A percentile compares a stretch with the other conserved stretches of the same genome.
These are phyloP conservation scores for Paraphysoderma sedebokerense DNA, from an alignment of 371 early-diverging fungal genomes.

Conservation along the genomic window DNA sequence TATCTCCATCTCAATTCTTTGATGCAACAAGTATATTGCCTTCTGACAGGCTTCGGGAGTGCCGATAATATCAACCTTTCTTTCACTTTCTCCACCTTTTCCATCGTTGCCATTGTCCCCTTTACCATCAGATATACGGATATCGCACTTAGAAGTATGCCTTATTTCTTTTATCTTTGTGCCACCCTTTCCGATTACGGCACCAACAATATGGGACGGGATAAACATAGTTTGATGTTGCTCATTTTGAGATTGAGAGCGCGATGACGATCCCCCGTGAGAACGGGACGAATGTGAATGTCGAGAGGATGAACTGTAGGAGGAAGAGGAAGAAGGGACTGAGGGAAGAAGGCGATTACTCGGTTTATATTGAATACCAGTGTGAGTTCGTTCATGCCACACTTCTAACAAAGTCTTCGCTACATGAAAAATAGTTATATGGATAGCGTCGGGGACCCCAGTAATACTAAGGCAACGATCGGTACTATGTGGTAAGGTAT, in stretches of 20 bases:
- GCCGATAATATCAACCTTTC: no score
- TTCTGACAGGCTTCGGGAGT: no score
- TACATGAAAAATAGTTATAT: conserved; percentile 58
- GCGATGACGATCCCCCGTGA: no score
- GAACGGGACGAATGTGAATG: no score
- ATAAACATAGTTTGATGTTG: no score
- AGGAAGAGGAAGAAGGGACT: no score
- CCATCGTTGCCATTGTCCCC: conserved; percentile 12
- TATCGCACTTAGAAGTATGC: conserved; percentile 59
- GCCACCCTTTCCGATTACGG: conserved; percentile 77
- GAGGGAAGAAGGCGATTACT: no score
- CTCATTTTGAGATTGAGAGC: no score
- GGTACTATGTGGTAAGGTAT: conserved; percentile 19
- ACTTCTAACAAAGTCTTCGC: conserved; percentile 39
- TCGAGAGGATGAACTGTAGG: no score
- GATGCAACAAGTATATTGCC: no score
- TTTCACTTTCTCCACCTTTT: no score
- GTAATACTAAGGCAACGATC: conserved; percentile 16
- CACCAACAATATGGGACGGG: conserved; percentile 77
- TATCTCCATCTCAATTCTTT: no score
- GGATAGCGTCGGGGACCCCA: conserved; percentile 34
- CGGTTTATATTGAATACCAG: conserved; percentile 37
- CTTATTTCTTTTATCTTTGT: conserved; percentile 81
- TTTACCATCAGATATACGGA: conserved; percentile 60
- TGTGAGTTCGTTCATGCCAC: conserved; percentile 23